Evolutionary conservation across 2,329 filamentous ascomycete species (phyloP).

Genomic region (Cladosporium sp.): DNA sequence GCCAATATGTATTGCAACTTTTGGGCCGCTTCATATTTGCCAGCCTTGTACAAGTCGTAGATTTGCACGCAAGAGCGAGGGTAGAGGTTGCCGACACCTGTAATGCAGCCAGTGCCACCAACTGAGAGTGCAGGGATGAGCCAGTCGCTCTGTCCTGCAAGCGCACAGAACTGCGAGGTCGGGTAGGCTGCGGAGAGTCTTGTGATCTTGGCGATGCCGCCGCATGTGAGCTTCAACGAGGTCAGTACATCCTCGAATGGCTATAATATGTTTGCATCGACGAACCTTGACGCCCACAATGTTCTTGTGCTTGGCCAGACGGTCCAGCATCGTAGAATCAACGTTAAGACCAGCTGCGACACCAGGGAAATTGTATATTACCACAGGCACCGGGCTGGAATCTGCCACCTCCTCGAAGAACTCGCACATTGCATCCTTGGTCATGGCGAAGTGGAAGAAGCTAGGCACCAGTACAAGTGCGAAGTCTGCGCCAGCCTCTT

Average conservation of each 20-base stretch:
- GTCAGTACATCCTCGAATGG: not conserved
- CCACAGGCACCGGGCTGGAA: slow-evolving; percentile 37
- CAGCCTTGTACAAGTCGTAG: slow-evolving; percentile 15
- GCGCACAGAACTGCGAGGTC: slow-evolving; percentile 35
- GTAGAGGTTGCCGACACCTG: slow-evolving; percentile 60
- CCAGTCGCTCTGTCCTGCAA: slow-evolving; percentile 43
- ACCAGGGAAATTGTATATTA: slow-evolving; percentile 48
- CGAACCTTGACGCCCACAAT: slow-evolving; percentile 34
- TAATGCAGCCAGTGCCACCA: slow-evolving; percentile 58
- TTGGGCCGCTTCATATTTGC: slow-evolving; percentile 45
- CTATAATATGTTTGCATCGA: not conserved
- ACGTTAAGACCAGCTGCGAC: slow-evolving; percentile 42
- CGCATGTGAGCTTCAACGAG: slow-evolving; percentile 29
- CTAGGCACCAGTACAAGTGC: slow-evolving; percentile 38
- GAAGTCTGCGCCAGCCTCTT: slow-evolving; percentile 36
- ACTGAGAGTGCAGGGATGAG: slow-evolving; percentile 54
- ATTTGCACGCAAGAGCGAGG: slow-evolving; percentile 47
- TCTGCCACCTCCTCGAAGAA: slow-evolving; percentile 37
- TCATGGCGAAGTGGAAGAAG: slow-evolving; percentile 40
- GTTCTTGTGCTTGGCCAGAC: slow-evolving; percentile 32
- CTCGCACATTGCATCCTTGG: slow-evolving; percentile 31
- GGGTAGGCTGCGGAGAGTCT: slow-evolving; percentile 36
- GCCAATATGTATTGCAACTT: slow-evolving; percentile 50
- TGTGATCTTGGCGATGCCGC: slow-evolving; percentile 40
- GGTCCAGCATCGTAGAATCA: slow-evolving; percentile 38